A percentile compares a stretch with the other conserved stretches of the same genome.
phyloP scores from a whole-genome alignment of 2,329 filamentous ascomycete genomes.

The Aspergillus uvarum region DNA sequence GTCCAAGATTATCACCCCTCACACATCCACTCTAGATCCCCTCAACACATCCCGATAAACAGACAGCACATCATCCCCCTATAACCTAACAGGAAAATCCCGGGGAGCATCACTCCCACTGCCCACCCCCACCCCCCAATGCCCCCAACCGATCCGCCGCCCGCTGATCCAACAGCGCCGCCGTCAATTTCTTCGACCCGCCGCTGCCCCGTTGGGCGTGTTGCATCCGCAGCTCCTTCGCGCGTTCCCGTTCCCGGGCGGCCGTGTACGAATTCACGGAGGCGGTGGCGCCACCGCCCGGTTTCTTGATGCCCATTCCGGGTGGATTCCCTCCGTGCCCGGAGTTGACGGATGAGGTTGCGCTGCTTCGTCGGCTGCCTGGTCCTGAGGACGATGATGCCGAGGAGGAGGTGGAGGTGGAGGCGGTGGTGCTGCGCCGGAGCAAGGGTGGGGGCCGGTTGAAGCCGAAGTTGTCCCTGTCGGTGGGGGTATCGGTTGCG shows the following conservation, averaged over 20 bases:
- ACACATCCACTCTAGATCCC: no score
- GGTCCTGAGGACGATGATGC: constrained; percentile 49
- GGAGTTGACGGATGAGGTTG: not conserved
- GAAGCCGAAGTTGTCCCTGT: constrained; percentile 23
- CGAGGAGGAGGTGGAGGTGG: constrained; percentile 43
- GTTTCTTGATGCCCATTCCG: constrained; percentile 39
- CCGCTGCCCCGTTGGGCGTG: constrained; percentile 45
- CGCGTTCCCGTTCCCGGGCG: constrained; percentile 59
- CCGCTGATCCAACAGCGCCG: constrained; percentile 42
- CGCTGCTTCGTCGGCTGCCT: not conserved
- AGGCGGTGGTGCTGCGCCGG: constrained; percentile 32
- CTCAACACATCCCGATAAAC: no score
- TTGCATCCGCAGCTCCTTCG: constrained; percentile 53
- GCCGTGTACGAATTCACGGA: constrained; percentile 58
- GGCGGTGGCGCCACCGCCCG: constrained; percentile 44
- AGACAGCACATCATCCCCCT: not conserved
- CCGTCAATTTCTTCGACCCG: constrained; percentile 28
- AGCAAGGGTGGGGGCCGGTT: constrained; percentile 33
- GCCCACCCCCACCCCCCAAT: constrained; percentile 33
- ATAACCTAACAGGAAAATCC: no score
- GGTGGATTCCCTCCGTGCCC: not conserved
- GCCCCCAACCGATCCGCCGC: constrained; percentile 39
- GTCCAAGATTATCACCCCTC: no score
- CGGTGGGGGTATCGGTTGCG: constrained; percentile 24
- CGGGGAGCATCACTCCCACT: constrained; percentile 39